Evolutionary conservation across 345 rosid species (phyloP).

Genomic region (Capsella bursapastoris): DNA sequence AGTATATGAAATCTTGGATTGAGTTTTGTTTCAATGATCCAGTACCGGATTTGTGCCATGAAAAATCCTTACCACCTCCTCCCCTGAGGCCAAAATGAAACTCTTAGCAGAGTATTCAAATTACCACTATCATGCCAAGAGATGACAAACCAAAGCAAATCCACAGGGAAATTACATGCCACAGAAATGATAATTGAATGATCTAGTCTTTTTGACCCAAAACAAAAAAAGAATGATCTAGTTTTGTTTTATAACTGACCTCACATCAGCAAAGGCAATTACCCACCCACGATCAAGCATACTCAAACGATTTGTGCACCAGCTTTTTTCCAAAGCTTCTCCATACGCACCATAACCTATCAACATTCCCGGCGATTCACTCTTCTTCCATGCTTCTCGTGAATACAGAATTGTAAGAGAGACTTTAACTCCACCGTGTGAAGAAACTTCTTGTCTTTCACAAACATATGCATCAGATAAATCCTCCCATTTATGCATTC

Average conservation of each 20-base stretch:
- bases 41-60: slow-evolving; percentile 84
- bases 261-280: slow-evolving; percentile 90
- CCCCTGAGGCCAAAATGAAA: slow-evolving; percentile 48
- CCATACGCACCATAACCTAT: slow-evolving; percentile 93
- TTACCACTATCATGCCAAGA: slow-evolving; percentile 15
- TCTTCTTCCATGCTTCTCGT: slow-evolving; percentile 60
- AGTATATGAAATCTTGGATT: slow-evolving; percentile 65
- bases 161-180: too few species aligned
- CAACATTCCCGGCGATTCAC: slow-evolving; percentile 68
- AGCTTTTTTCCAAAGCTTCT: slow-evolving; percentile 77
- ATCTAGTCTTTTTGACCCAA: background rate
- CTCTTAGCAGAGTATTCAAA: slow-evolving; percentile 16
- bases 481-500: slow-evolving; percentile 52
- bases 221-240: background rate
- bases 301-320: slow-evolving; percentile 76
- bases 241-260: slow-evolving; percentile 54
- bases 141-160: background rate
- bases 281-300: slow-evolving; percentile 97
- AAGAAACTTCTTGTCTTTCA: slow-evolving; percentile 69
- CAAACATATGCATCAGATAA: slow-evolving; percentile 64
- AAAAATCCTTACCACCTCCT: slow-evolving; percentile 61
- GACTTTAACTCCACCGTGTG: slow-evolving; percentile 74
- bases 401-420: slow-evolving; percentile 85
- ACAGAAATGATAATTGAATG: background rate
- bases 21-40: slow-evolving; percentile 69